Base-by-base conservation (phyloP, 176 grass and related monocot species). In the Rhynchospora tenuis region DNA sequence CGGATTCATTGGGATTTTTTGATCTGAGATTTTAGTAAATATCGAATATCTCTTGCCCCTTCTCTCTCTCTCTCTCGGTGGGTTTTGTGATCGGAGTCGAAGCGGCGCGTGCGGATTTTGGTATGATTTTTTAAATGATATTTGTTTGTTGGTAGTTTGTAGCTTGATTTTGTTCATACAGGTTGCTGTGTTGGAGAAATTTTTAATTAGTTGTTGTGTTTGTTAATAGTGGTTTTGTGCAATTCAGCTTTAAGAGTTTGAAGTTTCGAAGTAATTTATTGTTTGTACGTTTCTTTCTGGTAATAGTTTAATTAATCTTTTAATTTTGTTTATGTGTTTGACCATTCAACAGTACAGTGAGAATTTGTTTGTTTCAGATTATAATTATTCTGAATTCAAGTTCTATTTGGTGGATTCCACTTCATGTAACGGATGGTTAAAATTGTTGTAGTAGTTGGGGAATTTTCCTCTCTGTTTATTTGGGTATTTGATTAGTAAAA, bases 231-330 rank as follows among this genome's bases (percentile, higher is more conserved):
- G 15, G 16, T 1, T 27, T 58, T 79, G 75, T 58, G 75, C 26
- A 19, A 59, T 57, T 59, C 1, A 22, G n/a, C 24, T 31, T 57
- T 79, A 58, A 26, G 11, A 55, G 58, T 29, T 28, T 69, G 0
- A 69, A 69, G 54, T 56, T 72, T 27, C 58, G 75, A 16, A 79
- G 33, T 78, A 29, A 78, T 58, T 78, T 58, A 45, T 56, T 10
- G 13, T 45, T 22, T 12, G 20, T 70, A 17, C 64, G 17, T 68
- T 69, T 19, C 33, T 69, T 17, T 44, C 27, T 17, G 68, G 46
- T 72, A 47, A 72, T 38, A 38, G 33, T 38, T 38, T 38, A 38
- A 13, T 46, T 6, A 24, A 15, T 65, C 62, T 65, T 64, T 12
- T 12, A 31, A 33, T 1, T 46, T 60, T 23, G 26, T 33, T 29